Evolutionary conservation across 129 eudicot genomes (phyloP), one percentile per base, ranked within the genome.

Genomic region (Flaveria sonorensis): DNA sequence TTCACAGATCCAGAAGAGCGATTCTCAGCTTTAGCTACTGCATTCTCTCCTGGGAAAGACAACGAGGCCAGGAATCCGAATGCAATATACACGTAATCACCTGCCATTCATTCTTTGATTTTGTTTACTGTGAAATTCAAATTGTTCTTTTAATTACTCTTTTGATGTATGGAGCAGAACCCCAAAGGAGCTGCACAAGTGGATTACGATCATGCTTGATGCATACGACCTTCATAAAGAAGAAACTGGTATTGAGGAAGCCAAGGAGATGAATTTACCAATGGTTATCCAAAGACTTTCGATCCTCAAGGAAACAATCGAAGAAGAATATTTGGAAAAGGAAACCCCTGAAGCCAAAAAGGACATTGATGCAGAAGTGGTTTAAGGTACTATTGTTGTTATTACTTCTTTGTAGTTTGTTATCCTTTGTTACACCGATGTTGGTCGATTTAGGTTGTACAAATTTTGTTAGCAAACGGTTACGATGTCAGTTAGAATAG

Each of bases 1-100:
- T 87, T 94, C 87, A 87, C 90, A 13, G 98, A 94, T 79, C 98
- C 97, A 21, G 98, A 94, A 80, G 97, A 94, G 79, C 81, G 98
- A 42, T 91, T 94, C 72, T 89, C 97, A 7, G 96, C 97, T 48
- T 76, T 91, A 78, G 97, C 97, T 10, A 87, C 89, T 0, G 90
- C 93, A n/a, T 94, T 94, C 79, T 86, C 89, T 78, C 98, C 98
- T 24, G 97, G 98, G 23, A 87, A 88, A 80, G 92, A 89, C 10
- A 85, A 57, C 18, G 90, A 81, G 60, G 81, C 86, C 51, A 91
- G 76, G 82, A 90, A 94, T 53, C 87, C 91, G 0, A 86, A 80
- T 77, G 98, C 96, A 57, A 81, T 85, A 53, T 94, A 89, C 96
- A 94, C 98, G 97, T 93, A 86, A 72, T 20, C 60, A 66, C 28